Base-by-base conservation (phyloP, 768 basidiomycete genomes). In the Rhizopogon sp. region DNA sequence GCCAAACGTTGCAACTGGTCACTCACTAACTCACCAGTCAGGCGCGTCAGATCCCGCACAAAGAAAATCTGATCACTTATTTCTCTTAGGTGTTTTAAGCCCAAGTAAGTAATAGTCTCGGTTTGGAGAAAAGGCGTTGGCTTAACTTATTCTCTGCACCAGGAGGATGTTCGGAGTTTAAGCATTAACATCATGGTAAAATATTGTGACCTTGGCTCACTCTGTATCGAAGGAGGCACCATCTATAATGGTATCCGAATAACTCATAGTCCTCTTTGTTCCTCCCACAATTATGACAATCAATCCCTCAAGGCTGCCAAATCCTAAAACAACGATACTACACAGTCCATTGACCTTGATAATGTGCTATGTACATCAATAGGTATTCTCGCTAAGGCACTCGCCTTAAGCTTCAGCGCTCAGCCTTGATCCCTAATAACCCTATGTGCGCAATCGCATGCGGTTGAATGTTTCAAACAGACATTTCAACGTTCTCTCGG, bases 311-410 rank as follows among this genome's bases (percentile, higher is more conserved):
- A n/a, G n/a, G n/a, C n/a, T n/a, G n/a, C 77, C 78, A 11, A 25
- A 67, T 62, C 68, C 73, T 0, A 78, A 78, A 16, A 70, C 77
- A 59, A 79, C 54, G 66, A 55, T 4, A 74, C 67, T 4, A 74
- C 67, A 0, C 62, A 74, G 52, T 75, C 68, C 1, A 83, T 85
- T 60, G 82, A 84, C 58, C 60, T 76, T 17, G 78, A 81, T 16
- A 74, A 61, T 29, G 74, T 73, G 0, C 63, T 74, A 1, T 62
- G 82, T 41, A 1, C 63, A 81, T 41, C 64, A 79, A 17, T 77
- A 78, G 0, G 79, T 0, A 61, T 81, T 53, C 61, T 85, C 7
- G 43, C 82, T 59, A 84, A 83, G 64, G 74, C 73, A 0, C 71
- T 84, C 14, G 72, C 70, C 5, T 58, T 81, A 14, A 75, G 74